phyloP scores from a whole-genome alignment of 768 basidiomycete species.

The Mycena vitilis region DNA sequence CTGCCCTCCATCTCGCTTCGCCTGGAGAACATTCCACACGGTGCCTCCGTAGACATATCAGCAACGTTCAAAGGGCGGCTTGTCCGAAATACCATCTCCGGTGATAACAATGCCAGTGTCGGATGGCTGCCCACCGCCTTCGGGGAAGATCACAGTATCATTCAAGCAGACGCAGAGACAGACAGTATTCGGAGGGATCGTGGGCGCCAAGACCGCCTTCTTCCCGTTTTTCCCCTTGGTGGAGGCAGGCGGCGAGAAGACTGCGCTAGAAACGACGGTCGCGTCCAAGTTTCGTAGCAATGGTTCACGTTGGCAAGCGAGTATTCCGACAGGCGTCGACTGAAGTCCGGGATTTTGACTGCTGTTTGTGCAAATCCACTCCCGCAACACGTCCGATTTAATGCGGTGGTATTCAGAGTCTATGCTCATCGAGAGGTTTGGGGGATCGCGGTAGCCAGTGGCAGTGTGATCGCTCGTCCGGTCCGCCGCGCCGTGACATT shows the following conservation, averaged over 20 bases:
- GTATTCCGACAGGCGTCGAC: conserved; percentile 78
- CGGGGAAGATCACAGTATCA: conserved; percentile 85
- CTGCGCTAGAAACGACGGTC: conserved; percentile 60
- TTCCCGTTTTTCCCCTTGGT: conserved; percentile 62
- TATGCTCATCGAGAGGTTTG: conserved; percentile 1
- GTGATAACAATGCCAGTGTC: conserved; percentile 72
- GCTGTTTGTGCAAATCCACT: conserved; percentile 19
- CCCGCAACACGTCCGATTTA: conserved; percentile 63
- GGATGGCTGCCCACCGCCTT: conserved; percentile 82
- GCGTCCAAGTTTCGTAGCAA: conserved; percentile 70
- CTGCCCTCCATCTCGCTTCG: conserved; percentile 75
- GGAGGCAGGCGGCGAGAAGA: conserved; percentile 57
- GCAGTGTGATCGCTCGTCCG: too few relatives aligned
- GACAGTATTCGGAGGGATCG: conserved; percentile 57
- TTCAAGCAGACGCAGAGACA: conserved; percentile 73
- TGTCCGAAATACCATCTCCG: conserved; percentile 47
- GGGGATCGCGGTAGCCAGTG: too few relatives aligned
- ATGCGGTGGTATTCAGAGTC: conserved; percentile 66
- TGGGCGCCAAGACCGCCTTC: conserved; percentile 64
- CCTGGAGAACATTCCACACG: conserved; percentile 70
- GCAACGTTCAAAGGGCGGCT: not conserved
- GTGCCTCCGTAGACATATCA: conserved; percentile 15
- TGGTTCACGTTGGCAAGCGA: conserved; percentile 87
- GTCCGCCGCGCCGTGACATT: too few relatives aligned
- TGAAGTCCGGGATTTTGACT: conserved; percentile 39